Base-by-base conservation (phyloP, 352 stramenopile species). In the Phytophthora aleatoria region DNA sequence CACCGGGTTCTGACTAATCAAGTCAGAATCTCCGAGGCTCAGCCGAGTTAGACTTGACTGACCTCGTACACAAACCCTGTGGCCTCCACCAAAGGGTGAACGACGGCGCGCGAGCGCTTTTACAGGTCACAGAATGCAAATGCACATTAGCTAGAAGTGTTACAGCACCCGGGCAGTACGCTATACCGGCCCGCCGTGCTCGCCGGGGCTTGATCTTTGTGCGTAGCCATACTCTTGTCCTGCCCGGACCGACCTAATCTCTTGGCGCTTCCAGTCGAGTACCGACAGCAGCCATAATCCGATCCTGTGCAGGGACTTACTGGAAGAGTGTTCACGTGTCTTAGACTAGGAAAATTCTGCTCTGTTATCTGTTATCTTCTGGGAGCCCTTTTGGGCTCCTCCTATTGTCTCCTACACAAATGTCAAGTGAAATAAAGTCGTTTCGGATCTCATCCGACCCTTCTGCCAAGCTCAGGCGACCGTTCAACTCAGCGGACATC, bases 91-190 rank as follows among this genome's bases (percentile, higher is more conserved):
- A 31, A 49, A 49, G 3, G 8, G 5, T 15, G 24, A 6, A 33
- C 42, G 42, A 31, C 42, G 16, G 42, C n/a, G 42, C 42, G 16
- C 6, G 24, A 47, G 41, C 41, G 41, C n/a, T 47, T 47, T 47
- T 28, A 47, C 41, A 24, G 43, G 43, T 10, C 35, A 15, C 35
- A 10, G 13, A 43, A 12, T 4, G 38, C 38, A 43, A 20, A 43
- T 9, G 38, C 38, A 3, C 5, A 9, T 43, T 12, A 43, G 13
- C 38, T 20, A 43, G 38, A 43, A 43, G 38, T 20, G 13, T 16
- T 11, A 43, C 38, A 8, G 38, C 12, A 20, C 38, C 38, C 12
- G 13, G 38, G 15, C 38, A 38, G 20, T 31, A 26, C 42, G 6
- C 10, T 7, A 7, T 49, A 49, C 20, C 3, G 42, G 24, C 42